Percentiles rank a stretch among this genome's conserved stretches.
These are phyloP conservation scores for Leishmania arabica DNA, from an alignment of 208 protist species.

Conservation along the genomic window DNA sequence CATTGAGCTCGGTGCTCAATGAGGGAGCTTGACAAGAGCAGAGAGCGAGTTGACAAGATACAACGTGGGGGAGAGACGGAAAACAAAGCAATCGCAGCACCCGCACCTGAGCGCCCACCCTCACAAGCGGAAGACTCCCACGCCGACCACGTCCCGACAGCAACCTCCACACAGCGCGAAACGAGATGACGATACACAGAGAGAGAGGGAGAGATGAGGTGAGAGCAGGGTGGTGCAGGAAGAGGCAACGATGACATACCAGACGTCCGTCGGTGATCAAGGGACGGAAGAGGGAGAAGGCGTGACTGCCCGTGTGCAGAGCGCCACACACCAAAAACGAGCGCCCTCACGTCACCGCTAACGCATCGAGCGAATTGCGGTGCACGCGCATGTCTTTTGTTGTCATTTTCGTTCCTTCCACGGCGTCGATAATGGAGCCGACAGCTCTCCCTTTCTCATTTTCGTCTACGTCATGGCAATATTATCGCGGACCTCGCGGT, in stretches of 20 bases:
- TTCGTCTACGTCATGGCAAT: not conserved
- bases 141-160: not conserved
- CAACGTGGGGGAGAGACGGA: not conserved
- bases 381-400: not conserved
- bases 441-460: not conserved
- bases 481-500: not conserved
- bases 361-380: not conserved
- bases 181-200: not conserved
- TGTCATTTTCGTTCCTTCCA: not conserved
- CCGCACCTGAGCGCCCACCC: not conserved
- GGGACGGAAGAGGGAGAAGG: not conserved
- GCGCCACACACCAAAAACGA: not conserved
- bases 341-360: not conserved
- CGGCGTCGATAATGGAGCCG: not conserved
- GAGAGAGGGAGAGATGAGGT: not conserved
- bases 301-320: not conserved
- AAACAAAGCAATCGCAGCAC: not conserved
- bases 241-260: not conserved
- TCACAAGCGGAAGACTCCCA: not conserved
- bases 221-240: not conserved
- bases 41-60: not conserved
- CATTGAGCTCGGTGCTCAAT: not conserved
- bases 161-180: not conserved
- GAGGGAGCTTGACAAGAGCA: not conserved
- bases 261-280: not conserved